Base-by-base conservation (phyloP, 148 eudicot species). In the Rhododendron ferrugineum region DNA sequence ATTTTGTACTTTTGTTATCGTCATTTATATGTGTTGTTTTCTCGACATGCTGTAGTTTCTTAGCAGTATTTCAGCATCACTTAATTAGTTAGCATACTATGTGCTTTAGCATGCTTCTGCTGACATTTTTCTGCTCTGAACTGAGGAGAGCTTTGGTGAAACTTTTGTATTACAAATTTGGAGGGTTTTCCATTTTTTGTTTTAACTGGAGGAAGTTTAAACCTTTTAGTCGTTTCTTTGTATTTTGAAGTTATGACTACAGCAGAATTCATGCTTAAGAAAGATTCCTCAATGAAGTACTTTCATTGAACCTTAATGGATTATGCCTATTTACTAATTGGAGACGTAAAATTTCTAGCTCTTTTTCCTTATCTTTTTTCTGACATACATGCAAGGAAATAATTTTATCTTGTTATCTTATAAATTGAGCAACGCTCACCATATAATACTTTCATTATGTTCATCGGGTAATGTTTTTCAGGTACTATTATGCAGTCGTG, bases 401-500 rank as follows among this genome's bases (percentile, higher is more conserved):
- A 20, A 28, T 79, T 10, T 46, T 20, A 44, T 18, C 66, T 44
- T 20, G n/a, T 66, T 37, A 46, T 79, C 44, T 11, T 47, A 50
- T 78, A 16, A 49, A 15, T 26, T 26, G 74, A 30, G 34, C 26
- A 81, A 32, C 58, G 0, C 46, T 54, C 54, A 28, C 30, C 60
- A 40, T 75, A 26, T n/a, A 32, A 79, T 37, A 16, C 8, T 77
- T 72, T 40, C 20, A 81, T 56, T 32, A 0, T 58, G 49, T 77
- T 77, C 30, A 23, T 3, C 62, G 18, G 1, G 62, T 56, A 56
- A 56, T 56, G 56, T 30, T 82, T 52, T 80, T 32, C 88, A 94
- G 99, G 92, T 95, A 96, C 83, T 96, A 96, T 85, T 97, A 89
- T 90, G 98, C 96, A 76, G 98, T 95, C 28, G 98, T 93, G 87